Evolutionary conservation across 2,329 filamentous ascomycete species (phyloP).

Genomic region (Colletotrichum trifolii): DNA sequence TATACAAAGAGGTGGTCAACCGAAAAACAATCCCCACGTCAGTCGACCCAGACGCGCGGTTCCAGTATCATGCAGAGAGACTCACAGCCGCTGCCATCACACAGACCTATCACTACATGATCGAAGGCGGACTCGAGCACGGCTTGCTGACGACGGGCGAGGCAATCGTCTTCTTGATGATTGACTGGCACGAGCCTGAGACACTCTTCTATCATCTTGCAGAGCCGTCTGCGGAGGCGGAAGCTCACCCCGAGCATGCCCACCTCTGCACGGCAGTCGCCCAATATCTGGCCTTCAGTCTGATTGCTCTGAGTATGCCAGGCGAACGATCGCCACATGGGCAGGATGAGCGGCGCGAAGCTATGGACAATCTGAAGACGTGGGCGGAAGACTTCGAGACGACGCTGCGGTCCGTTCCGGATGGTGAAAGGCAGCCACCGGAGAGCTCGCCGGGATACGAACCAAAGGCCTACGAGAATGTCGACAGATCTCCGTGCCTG

Average conservation of each 20-base stretch:
- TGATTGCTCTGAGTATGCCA: too few species aligned
- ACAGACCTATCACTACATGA: conserved; percentile 62
- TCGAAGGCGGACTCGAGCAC: conserved; percentile 56
- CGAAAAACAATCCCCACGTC: not conserved
- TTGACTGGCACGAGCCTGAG: conserved; percentile 43
- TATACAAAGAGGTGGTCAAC: not conserved
- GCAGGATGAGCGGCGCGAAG: too few species aligned
- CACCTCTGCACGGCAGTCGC: conserved; percentile 42
- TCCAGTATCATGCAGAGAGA: too few species aligned
- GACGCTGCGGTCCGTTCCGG: too few species aligned
- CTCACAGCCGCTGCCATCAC: conserved; percentile 51
- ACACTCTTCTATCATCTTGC: conserved; percentile 47
- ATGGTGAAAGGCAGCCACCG: too few species aligned
- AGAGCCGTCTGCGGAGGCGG: conserved; percentile 42
- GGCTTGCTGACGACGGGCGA: conserved; percentile 56
- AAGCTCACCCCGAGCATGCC: conserved; percentile 37
- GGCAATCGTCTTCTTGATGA: conserved; percentile 55
- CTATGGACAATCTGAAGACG: too few species aligned
- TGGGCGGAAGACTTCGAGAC: conserved; percentile 51
- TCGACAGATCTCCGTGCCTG: too few species aligned
- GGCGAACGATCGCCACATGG: too few species aligned
- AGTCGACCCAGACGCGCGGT: not conserved
- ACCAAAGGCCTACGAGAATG: too few species aligned
- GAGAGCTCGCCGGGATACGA: too few species aligned
- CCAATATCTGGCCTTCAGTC: conserved; percentile 46